Evolutionary conservation across 805 yeast genomes (phyloP).

Genomic region (Nakazawaea pomicola): DNA sequence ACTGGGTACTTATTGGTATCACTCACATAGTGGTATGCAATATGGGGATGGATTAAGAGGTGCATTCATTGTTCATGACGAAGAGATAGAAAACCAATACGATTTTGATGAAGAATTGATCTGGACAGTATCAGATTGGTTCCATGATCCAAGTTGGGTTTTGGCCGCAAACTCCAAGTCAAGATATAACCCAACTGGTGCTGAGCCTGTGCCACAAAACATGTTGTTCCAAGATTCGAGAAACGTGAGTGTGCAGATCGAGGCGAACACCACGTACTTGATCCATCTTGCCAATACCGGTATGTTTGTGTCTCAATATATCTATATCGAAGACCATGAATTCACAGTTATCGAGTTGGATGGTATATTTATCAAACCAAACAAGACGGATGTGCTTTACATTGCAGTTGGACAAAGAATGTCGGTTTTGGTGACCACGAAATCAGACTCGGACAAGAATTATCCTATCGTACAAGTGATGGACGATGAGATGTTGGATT

Average conservation of each 20-base stretch:
- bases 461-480: conserved; percentile 57
- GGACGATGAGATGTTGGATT: conserved; percentile 67
- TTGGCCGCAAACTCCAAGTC: conserved; percentile 46
- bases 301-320: conserved; percentile 67
- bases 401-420: conserved; percentile 81
- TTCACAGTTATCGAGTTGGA: conserved; percentile 70
- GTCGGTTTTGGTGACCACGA: conserved; percentile 61
- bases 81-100: conserved; percentile 29
- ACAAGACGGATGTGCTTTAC: conserved; percentile 49
- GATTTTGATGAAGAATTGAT: conserved; percentile 58
- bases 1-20: conserved; percentile 82
- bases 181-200: conserved; percentile 78
- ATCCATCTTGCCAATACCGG: conserved; percentile 64
- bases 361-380: conserved; percentile 63
- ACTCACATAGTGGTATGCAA: conserved; percentile 72
- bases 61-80: conserved; percentile 54
- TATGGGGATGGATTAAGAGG: conserved; percentile 78
- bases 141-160: conserved; percentile 47
- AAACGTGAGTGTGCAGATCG: conserved; percentile 49
- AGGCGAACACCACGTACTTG: conserved; percentile 57
- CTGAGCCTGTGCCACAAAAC: conserved; percentile 75
- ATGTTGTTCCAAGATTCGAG: conserved; percentile 60
- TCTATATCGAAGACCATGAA: conserved; percentile 67
- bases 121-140: conserved; percentile 58
- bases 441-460: conserved; percentile 37